These are phyloP conservation scores for Urtica urens DNA, from an alignment of 306 rosid genomes.

Conservation along the genomic window DNA sequence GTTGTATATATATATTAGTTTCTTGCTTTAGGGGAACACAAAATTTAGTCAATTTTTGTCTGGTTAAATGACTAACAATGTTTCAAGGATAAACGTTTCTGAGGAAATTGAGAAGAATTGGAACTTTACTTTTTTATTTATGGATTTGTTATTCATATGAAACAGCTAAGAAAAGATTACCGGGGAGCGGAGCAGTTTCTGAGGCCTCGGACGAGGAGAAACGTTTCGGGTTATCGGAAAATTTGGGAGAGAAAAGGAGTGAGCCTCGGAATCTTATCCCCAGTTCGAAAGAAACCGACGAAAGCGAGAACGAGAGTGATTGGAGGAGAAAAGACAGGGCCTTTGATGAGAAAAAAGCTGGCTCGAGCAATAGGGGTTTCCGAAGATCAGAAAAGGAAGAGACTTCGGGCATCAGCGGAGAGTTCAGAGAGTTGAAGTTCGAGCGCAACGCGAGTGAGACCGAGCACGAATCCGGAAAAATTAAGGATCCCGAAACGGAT, in stretches of 20 bases:
- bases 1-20: no score
- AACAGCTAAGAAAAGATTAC: conserved; percentile 25
- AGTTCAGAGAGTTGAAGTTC: conserved; percentile 17
- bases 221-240: conserved; percentile 13
- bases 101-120: conserved; percentile 2
- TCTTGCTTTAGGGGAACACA: no score
- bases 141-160: neutral
- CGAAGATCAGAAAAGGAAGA: conserved; percentile 17
- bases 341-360: conserved; percentile 15
- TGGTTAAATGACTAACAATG: no score
- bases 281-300: conserved; percentile 16
- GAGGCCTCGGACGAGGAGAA: conserved; percentile 15
- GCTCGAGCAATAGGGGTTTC: conserved; percentile 11
- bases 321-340: conserved; percentile 20
- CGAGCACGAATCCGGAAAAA: conserved; percentile 16
- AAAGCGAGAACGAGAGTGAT: conserved; percentile 17
- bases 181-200: conserved; percentile 1
- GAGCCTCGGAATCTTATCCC: conserved; percentile 9
- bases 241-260: conserved; percentile 19
- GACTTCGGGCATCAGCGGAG: conserved; percentile 15
- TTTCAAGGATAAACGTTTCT: no score
- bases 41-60: no score
- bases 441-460: conserved; percentile 14
- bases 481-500: conserved; percentile 14
- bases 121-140: conserved; percentile 5